Percentiles rank a stretch among this genome's conserved stretches.
These are phyloP conservation scores for Verticillium klebahnii DNA, from an alignment of 2,329 filamentous ascomycete species.

Conservation along the genomic window DNA sequence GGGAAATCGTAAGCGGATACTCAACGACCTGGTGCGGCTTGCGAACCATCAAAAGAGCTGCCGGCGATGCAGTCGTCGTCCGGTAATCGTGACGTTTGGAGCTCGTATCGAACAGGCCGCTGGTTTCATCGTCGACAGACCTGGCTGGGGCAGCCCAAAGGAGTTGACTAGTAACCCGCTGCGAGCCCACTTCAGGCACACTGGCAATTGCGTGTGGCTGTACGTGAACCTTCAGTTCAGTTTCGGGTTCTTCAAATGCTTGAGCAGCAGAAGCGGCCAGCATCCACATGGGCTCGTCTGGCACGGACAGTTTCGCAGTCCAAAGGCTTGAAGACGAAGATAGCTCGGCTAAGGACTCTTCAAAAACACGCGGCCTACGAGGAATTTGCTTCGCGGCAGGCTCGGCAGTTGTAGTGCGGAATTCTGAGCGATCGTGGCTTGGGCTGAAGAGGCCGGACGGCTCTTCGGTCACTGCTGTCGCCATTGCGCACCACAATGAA, in stretches of 20 bases:
- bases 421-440: slow-evolving; percentile 16
- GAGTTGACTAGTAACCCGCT: background rate
- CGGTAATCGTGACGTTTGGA: slow-evolving; percentile 5
- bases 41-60: background rate
- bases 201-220: background rate
- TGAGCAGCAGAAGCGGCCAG: background rate
- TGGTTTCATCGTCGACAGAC: background rate
- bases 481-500: background rate
- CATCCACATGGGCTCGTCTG: slow-evolving; percentile 18
- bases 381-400: slow-evolving; percentile 28
- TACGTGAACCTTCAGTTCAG: background rate
- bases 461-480: background rate
- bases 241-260: background rate
- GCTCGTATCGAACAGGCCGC: slow-evolving; percentile 14
- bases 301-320: background rate
- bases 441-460: slow-evolving; percentile 16
- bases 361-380: slow-evolving; percentile 22
- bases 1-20: background rate
- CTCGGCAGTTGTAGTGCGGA: slow-evolving; percentile 24
- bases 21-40: background rate
- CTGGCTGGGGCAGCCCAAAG: background rate
- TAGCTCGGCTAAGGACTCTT: slow-evolving; percentile 9
- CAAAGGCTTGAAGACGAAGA: slow-evolving; percentile 23
- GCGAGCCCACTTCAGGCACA: background rate
- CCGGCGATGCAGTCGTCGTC: background rate